Percentiles rank a stretch among this genome's conserved stretches.
These are phyloP conservation scores for Pelargonium fulgidum DNA, from an alignment of 441 rosid species.

Conservation along the genomic window DNA sequence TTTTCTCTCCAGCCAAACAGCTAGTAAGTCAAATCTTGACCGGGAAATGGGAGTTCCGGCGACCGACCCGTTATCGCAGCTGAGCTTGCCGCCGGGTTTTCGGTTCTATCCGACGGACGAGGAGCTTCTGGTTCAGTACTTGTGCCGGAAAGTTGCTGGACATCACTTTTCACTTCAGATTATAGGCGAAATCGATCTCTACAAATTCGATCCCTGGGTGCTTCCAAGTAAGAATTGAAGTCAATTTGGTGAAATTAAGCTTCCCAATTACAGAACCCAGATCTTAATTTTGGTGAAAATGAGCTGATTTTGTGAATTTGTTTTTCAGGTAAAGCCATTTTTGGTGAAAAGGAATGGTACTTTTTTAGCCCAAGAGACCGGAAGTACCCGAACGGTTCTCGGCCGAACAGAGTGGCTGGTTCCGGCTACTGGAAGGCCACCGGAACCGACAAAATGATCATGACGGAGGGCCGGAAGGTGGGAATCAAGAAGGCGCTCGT, in stretches of 20 bases:
- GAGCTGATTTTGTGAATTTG: background rate
- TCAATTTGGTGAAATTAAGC: background rate
- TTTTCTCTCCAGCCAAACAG: background rate
- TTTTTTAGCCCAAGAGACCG: constrained; percentile 17
- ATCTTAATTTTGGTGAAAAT: background rate
- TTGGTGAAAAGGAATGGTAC: constrained; percentile 51
- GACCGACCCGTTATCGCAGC: constrained; percentile 58
- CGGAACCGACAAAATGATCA: constrained; percentile 78
- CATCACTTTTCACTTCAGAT: constrained; percentile 60
- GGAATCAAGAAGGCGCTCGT: constrained; percentile 94
- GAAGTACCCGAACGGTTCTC: constrained; percentile 92
- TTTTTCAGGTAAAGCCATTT: constrained; percentile 63
- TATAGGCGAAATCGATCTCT: constrained; percentile 81
- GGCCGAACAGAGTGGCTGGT: constrained; percentile 91
- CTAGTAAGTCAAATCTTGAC: too few species aligned
- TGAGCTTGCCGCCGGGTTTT: constrained; percentile 93
- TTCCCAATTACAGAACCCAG: background rate
- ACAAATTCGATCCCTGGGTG: constrained; percentile 89
- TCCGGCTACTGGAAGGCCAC: constrained; percentile 98
- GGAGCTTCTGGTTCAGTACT: constrained; percentile 82
- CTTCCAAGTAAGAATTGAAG: constrained; percentile 83
- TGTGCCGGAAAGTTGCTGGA: constrained; percentile 75
- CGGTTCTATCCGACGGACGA: constrained; percentile 95
- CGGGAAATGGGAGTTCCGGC: constrained; percentile 56
- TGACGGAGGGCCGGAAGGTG: constrained; percentile 64